These are phyloP conservation scores for Leishmania turanica DNA, from an alignment of 208 protist species.

Conservation along the genomic window DNA sequence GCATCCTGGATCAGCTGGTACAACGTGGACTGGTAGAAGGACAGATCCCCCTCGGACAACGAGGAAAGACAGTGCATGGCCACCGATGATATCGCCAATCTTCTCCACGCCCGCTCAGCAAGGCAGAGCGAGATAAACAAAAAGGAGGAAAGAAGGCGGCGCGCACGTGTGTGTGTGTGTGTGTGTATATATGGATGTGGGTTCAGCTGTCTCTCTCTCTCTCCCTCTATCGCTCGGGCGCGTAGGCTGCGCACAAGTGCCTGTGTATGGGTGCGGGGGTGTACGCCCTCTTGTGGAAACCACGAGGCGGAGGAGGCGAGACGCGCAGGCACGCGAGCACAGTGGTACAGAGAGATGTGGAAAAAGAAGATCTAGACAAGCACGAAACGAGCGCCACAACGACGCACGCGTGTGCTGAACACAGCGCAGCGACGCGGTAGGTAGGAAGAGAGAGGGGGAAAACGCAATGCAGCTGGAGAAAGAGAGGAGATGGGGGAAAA, in stretches of 20 bases:
- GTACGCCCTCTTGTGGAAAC: neutral
- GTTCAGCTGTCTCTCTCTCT: neutral
- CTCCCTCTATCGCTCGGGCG: neutral
- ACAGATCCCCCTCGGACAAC: constrained; percentile 48
- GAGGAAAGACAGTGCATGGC: constrained; percentile 31
- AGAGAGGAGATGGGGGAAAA: neutral
- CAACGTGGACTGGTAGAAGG: constrained; percentile 80
- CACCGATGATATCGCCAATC: neutral
- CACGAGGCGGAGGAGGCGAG: neutral
- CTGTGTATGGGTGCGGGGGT: neutral
- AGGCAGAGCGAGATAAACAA: neutral
- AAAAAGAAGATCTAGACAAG: neutral
- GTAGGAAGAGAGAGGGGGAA: constrained; percentile 8
- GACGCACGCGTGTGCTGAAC: neutral
- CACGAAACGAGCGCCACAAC: neutral
- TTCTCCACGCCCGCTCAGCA: neutral
- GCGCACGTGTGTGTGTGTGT: neutral
- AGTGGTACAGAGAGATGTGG: neutral
- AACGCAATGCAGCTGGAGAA: neutral
- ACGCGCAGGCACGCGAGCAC: neutral
- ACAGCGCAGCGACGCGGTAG: neutral
- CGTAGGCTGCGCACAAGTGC: neutral
- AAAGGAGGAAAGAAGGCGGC: too few relatives aligned
- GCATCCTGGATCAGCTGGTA: constrained; percentile 74
- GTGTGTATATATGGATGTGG: neutral